Evolutionary conservation across 352 stramenopile genomes (phyloP).

Genomic region (Elongisporangium prolatum): DNA sequence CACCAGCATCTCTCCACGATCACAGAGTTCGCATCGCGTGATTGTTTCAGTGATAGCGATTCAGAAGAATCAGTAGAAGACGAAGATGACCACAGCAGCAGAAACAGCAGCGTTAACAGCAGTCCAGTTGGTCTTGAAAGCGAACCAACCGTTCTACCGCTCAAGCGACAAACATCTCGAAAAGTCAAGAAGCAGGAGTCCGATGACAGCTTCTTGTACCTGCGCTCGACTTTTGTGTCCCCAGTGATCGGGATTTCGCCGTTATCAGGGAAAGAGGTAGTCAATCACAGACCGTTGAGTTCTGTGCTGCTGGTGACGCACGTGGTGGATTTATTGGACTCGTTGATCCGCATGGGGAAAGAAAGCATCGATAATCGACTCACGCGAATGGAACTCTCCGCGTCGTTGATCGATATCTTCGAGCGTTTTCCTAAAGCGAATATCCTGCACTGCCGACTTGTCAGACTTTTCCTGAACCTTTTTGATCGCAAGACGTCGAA

Average conservation of each 20-base stretch:
- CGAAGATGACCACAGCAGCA: constrained; percentile 13
- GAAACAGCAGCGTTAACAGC: background rate
- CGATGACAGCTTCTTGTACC: constrained; percentile 16
- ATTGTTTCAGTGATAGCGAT: constrained; percentile 76
- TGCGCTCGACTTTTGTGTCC: background rate
- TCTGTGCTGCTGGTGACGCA: constrained; percentile 62
- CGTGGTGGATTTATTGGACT: constrained; percentile 61
- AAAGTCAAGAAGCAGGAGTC: constrained; percentile 1
- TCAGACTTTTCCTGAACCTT: constrained; percentile 67
- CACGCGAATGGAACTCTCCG: constrained; percentile 46
- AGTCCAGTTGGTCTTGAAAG: background rate
- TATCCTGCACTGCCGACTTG: constrained; percentile 64
- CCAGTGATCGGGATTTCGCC: constrained; percentile 20
- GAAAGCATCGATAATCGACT: constrained; percentile 52
- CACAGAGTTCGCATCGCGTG: constrained; percentile 57
- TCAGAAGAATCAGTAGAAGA: constrained; percentile 41
- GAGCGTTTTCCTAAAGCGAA: constrained; percentile 67
- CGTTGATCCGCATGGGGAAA: constrained; percentile 54
- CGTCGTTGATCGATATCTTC: constrained; percentile 65
- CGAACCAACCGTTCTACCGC: background rate
- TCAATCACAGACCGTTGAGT: constrained; percentile 58
- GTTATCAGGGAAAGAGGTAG: constrained; percentile 38
- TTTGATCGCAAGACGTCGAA: constrained; percentile 57
- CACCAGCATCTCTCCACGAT: constrained; percentile 75
- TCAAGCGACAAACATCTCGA: background rate